phyloP scores from a whole-genome alignment of 2,329 filamentous ascomycete species.

The Talaromyces albobiverticillius region DNA sequence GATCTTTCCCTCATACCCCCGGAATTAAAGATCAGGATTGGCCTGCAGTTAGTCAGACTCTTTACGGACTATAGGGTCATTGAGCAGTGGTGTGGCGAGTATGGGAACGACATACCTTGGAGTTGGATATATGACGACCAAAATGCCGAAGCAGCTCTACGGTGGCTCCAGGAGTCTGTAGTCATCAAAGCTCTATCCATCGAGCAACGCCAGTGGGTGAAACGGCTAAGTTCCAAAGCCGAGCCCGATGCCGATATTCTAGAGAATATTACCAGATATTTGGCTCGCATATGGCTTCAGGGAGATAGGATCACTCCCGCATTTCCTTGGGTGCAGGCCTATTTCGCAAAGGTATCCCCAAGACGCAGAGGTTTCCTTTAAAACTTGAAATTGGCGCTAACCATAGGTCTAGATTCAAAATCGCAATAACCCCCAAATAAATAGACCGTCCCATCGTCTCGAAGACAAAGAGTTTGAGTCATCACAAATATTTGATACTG shows the following conservation, averaged over 20 bases:
- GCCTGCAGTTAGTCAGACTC: neutral
- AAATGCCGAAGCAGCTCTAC: neutral
- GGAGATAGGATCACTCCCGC: too few relatives aligned
- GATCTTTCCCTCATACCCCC: neutral
- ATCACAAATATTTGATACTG: neutral
- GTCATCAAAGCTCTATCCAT: neutral
- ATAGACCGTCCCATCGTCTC: neutral
- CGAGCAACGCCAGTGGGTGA: neutral
- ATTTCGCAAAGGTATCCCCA: neutral
- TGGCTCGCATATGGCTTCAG: neutral
- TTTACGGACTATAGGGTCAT: neutral
- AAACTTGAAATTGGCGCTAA: neutral
- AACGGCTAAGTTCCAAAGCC: neutral
- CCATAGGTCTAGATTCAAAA: neutral
- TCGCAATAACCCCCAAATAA: neutral
- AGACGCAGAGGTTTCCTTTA: too few relatives aligned
- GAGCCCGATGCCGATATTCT: neutral
- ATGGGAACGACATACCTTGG: neutral
- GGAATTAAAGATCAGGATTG: neutral
- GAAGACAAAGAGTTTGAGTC: neutral
- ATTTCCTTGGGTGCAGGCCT: neutral
- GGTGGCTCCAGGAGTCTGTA: neutral
- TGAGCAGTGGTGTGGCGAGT: neutral
- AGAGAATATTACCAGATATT: neutral
- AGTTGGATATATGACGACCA: neutral